phyloP scores from a whole-genome alignment of 805 yeast genomes.

The Kuraishia piskuri region DNA sequence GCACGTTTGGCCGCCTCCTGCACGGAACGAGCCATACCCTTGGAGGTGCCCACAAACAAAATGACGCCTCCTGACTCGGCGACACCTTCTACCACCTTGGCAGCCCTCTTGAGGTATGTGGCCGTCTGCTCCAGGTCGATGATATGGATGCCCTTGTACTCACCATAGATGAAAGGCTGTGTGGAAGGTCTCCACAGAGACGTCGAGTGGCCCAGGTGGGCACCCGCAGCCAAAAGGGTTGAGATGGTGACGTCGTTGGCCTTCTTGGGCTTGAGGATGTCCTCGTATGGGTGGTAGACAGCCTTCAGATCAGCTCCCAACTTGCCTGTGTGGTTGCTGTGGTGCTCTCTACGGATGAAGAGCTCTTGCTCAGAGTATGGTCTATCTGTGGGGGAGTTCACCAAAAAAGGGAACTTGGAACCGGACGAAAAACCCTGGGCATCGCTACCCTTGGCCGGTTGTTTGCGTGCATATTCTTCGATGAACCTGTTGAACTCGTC shows the following conservation, averaged over 20 bases:
- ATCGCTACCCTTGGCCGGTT: not conserved
- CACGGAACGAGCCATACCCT: conserved; percentile 67
- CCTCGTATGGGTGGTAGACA: conserved; percentile 64
- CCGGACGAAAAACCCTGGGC: not conserved
- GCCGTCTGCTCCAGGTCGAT: conserved; percentile 86
- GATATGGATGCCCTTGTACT: conserved; percentile 82
- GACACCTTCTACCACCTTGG: conserved; percentile 77
- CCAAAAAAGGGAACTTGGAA: not conserved
- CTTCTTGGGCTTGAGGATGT: conserved; percentile 49
- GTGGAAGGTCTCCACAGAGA: conserved; percentile 71
- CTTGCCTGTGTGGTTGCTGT: conserved; percentile 40
- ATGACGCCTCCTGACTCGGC: conserved; percentile 76
- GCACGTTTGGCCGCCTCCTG: conserved; percentile 72
- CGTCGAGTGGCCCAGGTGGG: conserved; percentile 90
- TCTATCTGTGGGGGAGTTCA: not conserved
- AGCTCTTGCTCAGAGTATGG: conserved; percentile 76
- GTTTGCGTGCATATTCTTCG: conserved; percentile 27
- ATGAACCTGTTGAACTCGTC: conserved; percentile 52
- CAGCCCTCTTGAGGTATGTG: conserved; percentile 66
- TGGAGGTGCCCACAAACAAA: conserved; percentile 75
- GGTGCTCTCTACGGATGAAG: conserved; percentile 62
- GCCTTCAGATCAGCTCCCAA: conserved; percentile 59
- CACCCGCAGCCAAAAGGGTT: conserved; percentile 81
- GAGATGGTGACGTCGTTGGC: conserved; percentile 55
- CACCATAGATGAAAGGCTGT: conserved; percentile 82